These are phyloP conservation scores for Penicillium coffeae DNA, from an alignment of 495 filamentous ascomycete genomes.

Conservation along the genomic window DNA sequence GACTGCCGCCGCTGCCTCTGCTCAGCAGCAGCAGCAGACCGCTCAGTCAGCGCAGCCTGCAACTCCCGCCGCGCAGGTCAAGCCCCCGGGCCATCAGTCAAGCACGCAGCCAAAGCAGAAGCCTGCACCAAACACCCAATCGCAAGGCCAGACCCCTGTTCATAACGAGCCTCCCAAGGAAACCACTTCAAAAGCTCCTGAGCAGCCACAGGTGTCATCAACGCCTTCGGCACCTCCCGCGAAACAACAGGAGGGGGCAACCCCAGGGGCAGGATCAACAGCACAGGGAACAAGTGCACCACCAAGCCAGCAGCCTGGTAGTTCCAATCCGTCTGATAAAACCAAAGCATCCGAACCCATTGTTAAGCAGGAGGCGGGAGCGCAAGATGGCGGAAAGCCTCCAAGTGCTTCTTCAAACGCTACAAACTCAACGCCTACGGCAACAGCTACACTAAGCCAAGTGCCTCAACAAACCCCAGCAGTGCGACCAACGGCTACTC, in stretches of 20 bases:
- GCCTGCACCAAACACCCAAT: constrained; percentile 23
- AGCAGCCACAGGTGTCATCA: constrained; percentile 19
- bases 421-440: too few species aligned
- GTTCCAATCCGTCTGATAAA: too few species aligned
- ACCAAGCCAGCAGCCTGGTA: background rate
- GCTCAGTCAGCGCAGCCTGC: constrained; percentile 11
- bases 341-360: constrained; percentile 6
- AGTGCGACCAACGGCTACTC: constrained; percentile 15
- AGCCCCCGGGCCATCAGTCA: constrained; percentile 16
- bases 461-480: constrained; percentile 20
- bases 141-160: constrained; percentile 21
- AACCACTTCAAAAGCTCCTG: constrained; percentile 24
- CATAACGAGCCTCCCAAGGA: constrained; percentile 26
- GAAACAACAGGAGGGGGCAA: constrained; percentile 15
- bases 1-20: constrained; percentile 15
- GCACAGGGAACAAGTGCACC: background rate
- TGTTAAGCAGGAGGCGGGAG: constrained; percentile 35
- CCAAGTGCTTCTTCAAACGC: background rate
- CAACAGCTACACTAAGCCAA: constrained; percentile 7
- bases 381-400: background rate
- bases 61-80: constrained; percentile 22
- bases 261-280: too few species aligned
- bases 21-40: constrained; percentile 13
- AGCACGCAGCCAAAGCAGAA: constrained; percentile 25
- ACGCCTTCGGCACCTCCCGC: constrained; percentile 23